phyloP scores from a whole-genome alignment of 352 stramenopile species.

The Phytophthora palmivora region DNA sequence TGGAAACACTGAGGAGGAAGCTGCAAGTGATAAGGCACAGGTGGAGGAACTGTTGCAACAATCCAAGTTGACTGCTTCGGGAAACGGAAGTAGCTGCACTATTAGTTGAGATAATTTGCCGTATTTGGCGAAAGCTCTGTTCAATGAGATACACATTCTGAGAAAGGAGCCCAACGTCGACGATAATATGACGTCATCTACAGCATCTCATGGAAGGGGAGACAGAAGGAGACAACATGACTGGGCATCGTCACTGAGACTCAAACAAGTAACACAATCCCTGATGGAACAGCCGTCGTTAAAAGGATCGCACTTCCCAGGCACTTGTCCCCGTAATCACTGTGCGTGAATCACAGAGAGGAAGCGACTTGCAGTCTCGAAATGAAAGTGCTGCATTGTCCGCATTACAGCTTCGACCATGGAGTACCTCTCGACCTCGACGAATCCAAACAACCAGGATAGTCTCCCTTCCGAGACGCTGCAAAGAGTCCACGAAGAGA shows the following conservation, averaged over 20 bases:
- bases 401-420: constrained; percentile 20
- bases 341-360: not conserved
- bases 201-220: not conserved
- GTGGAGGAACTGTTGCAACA: constrained; percentile 78
- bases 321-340: constrained; percentile 5
- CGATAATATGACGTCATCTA: not conserved
- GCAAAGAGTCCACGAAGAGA: constrained; percentile 21
- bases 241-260: too few relatives aligned
- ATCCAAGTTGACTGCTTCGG: constrained; percentile 56
- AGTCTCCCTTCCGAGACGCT: constrained; percentile 14
- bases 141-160: not conserved
- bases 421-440: constrained; percentile 21
- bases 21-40: constrained; percentile 60
- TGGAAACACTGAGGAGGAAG: constrained; percentile 38
- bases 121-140: constrained; percentile 7
- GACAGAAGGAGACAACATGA: not conserved
- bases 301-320: constrained; percentile 22
- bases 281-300: too few relatives aligned
- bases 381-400: too few relatives aligned
- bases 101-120: constrained; percentile 56
- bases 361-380: constrained; percentile 3
- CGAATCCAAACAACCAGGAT: constrained; percentile 26
- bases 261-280: too few relatives aligned
- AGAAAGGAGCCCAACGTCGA: not conserved
- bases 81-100: constrained; percentile 54